phyloP scores from a whole-genome alignment of 1,284 basidiomycete genomes.

The Polyporus tsugae region DNA sequence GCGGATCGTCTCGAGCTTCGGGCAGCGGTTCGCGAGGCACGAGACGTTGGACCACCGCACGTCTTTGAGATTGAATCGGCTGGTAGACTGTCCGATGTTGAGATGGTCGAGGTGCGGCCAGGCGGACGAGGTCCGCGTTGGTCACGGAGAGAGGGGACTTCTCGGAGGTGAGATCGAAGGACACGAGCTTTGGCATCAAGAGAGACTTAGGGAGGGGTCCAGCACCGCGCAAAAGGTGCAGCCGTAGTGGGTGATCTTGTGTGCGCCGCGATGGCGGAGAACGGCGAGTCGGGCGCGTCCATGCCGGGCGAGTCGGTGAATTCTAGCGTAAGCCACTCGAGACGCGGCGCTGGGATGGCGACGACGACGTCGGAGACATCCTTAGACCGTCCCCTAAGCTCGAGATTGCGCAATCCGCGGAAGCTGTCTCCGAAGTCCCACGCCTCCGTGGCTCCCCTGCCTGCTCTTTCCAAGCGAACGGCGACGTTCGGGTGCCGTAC shows the following conservation, averaged over 20 bases:
- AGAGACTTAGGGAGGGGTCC: neutral
- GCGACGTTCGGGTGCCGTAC: neutral
- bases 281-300: neutral
- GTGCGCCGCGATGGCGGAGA: neutral
- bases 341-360: neutral
- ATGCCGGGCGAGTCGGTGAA: neutral
- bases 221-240: neutral
- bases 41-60: neutral
- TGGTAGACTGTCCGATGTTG: neutral
- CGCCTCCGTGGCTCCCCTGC: neutral
- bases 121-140: neutral
- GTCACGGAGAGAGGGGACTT: neutral
- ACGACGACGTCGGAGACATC: neutral
- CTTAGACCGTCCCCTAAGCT: conserved; percentile 2
- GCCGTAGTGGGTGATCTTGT: neutral
- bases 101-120: neutral
- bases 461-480: neutral
- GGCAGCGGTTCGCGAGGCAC: neutral
- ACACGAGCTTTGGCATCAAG: neutral
- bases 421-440: neutral
- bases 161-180: neutral
- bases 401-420: neutral
- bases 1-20: neutral
- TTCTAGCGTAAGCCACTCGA: neutral
- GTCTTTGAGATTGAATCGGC: neutral